These are phyloP conservation scores for Ormosia emarginata DNA, from an alignment of 306 rosid genomes.

Conservation along the genomic window DNA sequence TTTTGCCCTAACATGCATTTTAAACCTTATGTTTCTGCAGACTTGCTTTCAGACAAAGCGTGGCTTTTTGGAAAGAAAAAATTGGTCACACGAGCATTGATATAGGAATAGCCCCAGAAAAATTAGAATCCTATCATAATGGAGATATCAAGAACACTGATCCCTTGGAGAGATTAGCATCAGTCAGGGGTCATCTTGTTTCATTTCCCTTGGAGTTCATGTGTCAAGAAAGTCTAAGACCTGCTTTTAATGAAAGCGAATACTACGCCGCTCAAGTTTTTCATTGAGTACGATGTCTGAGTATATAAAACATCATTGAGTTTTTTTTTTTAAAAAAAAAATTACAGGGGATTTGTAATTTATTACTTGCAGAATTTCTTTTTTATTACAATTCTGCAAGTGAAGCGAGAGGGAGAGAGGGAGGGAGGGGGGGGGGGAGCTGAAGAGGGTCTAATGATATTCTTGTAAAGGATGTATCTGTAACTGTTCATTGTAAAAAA, in stretches of 20 bases:
- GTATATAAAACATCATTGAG: neutral
- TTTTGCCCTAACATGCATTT: constrained; percentile 24
- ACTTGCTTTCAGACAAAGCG: constrained; percentile 75
- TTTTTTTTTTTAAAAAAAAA: neutral
- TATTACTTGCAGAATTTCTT: constrained; percentile 30
- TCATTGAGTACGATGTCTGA: constrained; percentile 42
- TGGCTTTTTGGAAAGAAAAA: constrained; percentile 65
- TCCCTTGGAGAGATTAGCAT: constrained; percentile 66
- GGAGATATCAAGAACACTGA: constrained; percentile 53
- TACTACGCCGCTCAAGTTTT: constrained; percentile 92
- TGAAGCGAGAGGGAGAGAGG: neutral
- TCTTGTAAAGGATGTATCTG: constrained; percentile 37
- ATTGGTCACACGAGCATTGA: constrained; percentile 83
- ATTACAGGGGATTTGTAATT: constrained; percentile 21
- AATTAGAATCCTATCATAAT: constrained; percentile 52
- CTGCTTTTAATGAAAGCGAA: constrained; percentile 89
- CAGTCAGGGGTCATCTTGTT: constrained; percentile 84
- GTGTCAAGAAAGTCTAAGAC: constrained; percentile 90
- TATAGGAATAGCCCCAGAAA: constrained; percentile 79
- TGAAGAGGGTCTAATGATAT: neutral
- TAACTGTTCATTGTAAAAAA: constrained; percentile 31
- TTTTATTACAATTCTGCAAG: constrained; percentile 25
- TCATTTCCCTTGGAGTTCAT: constrained; percentile 90
- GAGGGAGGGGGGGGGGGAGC: neutral
- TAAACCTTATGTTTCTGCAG: constrained; percentile 34